Base-by-base conservation (phyloP, 495 filamentous ascomycete genomes). In the Glonium stellatum region DNA sequence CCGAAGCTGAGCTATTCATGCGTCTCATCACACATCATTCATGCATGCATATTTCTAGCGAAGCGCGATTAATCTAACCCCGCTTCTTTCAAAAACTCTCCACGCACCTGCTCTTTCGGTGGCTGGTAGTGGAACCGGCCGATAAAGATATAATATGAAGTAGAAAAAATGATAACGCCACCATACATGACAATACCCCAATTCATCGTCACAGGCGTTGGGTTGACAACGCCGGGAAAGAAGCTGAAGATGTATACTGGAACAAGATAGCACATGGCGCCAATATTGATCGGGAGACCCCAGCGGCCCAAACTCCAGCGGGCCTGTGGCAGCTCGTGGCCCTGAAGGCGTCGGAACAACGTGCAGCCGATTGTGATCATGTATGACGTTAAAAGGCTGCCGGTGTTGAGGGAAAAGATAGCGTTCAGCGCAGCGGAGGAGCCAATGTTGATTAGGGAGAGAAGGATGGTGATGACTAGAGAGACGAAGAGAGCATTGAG, bases 361-460 rank as follows among this genome's bases (percentile, higher is more conserved):
- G 75, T 49, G 55, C 70, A 74, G 35, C 58, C 57, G 53, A 75
- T 74, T 23, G 64, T 67, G 49, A 76, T 63, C 12, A 72, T 64
- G 58, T 75, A 76, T 3, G 72, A 68, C 42, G 27, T 27, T 11
- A 71, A 55, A 11, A 76, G 64, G 21, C 65, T 67, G 5, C 58
- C 55, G 18, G n/a, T 23, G 53, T 35, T 44, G 5, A 47, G 55
- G 18, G 55, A 61, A 39, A 61, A 51, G 47, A 70, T 61, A 58
- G 59, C 61, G 46, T 76, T 75, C 41, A 72, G 67, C 5, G 70
- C 70, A 9, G 64, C 25, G n/a, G 62, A 66, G 5, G 60, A 66
- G 49, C 71, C 71, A 27, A 73, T 55, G 27, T 73, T 64, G 55
- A 73, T 71, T 22, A 73, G 55, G 27, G 57, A 59, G 5, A 73